Evolutionary conservation across 2,329 filamentous ascomycete genomes (phyloP).

Genomic region (Aotearoamyces nothofagi): DNA sequence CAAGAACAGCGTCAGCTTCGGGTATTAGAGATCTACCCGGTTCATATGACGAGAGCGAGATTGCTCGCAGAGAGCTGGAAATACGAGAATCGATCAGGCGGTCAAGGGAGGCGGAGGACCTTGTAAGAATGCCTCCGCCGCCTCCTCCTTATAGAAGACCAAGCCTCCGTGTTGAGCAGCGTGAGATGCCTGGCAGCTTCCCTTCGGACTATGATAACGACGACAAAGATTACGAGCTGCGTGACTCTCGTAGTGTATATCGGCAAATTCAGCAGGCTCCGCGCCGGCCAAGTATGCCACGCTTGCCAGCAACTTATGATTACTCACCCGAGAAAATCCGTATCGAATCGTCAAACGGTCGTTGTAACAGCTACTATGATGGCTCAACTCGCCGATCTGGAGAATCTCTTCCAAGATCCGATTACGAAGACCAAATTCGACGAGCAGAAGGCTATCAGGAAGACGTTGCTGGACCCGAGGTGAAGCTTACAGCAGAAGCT

Average conservation of each 20-base stretch:
- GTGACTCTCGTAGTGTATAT: background rate
- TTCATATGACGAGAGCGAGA: constrained; percentile 1
- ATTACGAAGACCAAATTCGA: constrained; percentile 28
- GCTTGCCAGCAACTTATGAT: background rate
- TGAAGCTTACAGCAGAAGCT: constrained; percentile 38
- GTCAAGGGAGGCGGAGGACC: constrained; percentile 1
- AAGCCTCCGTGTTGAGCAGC: background rate
- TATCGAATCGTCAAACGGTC: background rate
- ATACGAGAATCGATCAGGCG: constrained; percentile 9
- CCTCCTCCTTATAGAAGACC: background rate
- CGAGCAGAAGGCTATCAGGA: constrained; percentile 36
- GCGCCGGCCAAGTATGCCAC: background rate
- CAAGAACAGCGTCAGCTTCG: constrained; percentile 8
- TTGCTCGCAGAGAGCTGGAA: constrained; percentile 4
- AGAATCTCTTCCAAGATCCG: constrained; percentile 8
- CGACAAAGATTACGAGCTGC: background rate
- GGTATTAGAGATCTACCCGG: constrained; percentile 6
- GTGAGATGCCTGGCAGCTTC: background rate
- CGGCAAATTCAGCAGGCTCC: background rate
- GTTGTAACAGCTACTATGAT: constrained; percentile 9
- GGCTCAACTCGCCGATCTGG: constrained; percentile 9
- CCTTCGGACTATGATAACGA: background rate
- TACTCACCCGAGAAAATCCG: constrained; percentile 1
- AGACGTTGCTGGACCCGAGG: constrained; percentile 27
- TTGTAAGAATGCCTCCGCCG: background rate